Evolutionary conservation across 768 basidiomycete species (phyloP).

Genomic region (Rhodotorula babjevae): DNA sequence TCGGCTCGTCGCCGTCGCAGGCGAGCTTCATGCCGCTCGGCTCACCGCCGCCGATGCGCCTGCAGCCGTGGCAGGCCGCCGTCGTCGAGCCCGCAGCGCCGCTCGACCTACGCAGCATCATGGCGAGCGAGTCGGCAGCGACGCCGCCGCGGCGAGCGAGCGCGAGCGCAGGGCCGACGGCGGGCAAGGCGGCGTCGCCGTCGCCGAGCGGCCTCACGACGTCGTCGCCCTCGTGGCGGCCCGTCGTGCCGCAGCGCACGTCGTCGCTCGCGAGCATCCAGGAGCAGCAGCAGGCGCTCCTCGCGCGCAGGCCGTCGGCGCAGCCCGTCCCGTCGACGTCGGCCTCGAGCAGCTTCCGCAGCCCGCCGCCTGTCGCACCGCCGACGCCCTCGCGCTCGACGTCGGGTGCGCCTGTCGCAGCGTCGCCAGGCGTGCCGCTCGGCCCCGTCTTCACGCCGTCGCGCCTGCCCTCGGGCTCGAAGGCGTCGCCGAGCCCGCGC

Average conservation of each 20-base stretch:
- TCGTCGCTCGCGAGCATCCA: slow-evolving; percentile 28
- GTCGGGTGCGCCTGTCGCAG: neutral
- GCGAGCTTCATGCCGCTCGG: slow-evolving; percentile 35
- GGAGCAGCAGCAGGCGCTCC: slow-evolving; percentile 7
- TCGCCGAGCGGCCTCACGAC: neutral
- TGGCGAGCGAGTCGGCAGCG: slow-evolving; percentile 24
- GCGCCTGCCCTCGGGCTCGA: slow-evolving; percentile 3
- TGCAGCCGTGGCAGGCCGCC: slow-evolving; percentile 35
- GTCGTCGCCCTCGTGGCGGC: slow-evolving; percentile 19
- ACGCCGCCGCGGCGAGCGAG: neutral
- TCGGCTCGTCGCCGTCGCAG: slow-evolving; percentile 10
- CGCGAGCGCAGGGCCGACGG: too few relatives aligned
- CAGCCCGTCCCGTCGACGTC: slow-evolving; percentile 6
- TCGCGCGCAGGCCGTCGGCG: slow-evolving; percentile 5
- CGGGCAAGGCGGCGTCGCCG: neutral
- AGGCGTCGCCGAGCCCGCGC: neutral
- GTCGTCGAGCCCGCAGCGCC: slow-evolving; percentile 3
- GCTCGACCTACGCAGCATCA: slow-evolving; percentile 31
- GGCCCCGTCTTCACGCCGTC: slow-evolving; percentile 40
- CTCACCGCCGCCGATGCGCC: slow-evolving; percentile 27
- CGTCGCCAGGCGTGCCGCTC: slow-evolving; percentile 8
- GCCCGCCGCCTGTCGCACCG: neutral
- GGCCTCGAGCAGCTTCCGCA: neutral
- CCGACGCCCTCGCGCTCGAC: neutral
- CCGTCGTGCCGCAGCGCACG: neutral